phyloP scores from a whole-genome alignment of 2,329 filamentous ascomycete genomes.

The Venturia carpophila region DNA sequence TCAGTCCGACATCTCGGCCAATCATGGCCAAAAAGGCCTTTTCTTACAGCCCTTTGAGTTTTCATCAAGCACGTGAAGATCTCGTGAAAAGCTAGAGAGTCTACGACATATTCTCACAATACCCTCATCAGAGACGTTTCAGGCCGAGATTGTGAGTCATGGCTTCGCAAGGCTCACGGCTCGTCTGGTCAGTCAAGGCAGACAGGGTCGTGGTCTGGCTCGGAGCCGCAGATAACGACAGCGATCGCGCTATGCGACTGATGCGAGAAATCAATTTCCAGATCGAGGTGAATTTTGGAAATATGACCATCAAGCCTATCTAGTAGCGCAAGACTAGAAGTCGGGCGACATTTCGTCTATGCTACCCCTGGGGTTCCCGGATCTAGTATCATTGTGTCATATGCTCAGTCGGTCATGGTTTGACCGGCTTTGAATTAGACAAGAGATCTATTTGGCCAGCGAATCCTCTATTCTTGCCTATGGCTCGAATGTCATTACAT shows the following conservation, averaged over 20 bases:
- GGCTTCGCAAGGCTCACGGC: too few relatives aligned
- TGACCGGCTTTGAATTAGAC: neutral
- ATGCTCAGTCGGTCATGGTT: neutral
- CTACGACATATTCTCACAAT: too few relatives aligned
- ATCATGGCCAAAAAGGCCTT: too few relatives aligned
- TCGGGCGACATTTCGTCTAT: neutral
- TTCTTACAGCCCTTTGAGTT: too few relatives aligned
- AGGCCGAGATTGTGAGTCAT: too few relatives aligned
- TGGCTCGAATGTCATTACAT: neutral
- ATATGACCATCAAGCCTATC: neutral
- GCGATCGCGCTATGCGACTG: neutral
- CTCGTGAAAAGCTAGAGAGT: too few relatives aligned
- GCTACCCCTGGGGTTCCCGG: neutral
- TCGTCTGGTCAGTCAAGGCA: too few relatives aligned
- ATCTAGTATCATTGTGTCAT: neutral
- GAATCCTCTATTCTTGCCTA: neutral
- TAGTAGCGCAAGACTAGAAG: neutral
- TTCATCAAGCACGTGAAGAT: too few relatives aligned
- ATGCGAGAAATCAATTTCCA: neutral
- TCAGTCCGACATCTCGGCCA: too few relatives aligned
- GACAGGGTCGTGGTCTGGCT: slow-evolving; percentile 7
- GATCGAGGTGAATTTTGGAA: neutral
- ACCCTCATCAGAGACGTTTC: too few relatives aligned
- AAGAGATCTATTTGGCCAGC: neutral
- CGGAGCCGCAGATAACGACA: neutral